A percentile compares a stretch with the other conserved stretches of the same genome.
phyloP scores from a whole-genome alignment of 2,329 filamentous ascomycete genomes.

The Cadophora luteo-olivacea region DNA sequence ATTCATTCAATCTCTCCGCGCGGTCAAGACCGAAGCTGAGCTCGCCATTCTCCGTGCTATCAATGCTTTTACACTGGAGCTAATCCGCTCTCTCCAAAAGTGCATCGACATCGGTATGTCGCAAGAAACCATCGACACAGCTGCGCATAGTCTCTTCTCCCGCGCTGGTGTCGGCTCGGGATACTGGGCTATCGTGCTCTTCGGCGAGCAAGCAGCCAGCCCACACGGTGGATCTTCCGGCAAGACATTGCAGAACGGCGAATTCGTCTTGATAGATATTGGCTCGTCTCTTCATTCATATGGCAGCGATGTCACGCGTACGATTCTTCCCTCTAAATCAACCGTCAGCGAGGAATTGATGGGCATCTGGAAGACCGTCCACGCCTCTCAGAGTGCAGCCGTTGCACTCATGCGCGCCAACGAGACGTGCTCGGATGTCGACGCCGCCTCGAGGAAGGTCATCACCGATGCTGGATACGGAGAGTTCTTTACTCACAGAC shows the following conservation, averaged over 20 bases:
- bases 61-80: slow-evolving; percentile 66
- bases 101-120: slow-evolving; percentile 61
- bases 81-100: slow-evolving; percentile 60
- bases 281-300: slow-evolving; percentile 63
- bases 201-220: slow-evolving; percentile 52
- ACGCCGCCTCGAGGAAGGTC: slow-evolving; percentile 62
- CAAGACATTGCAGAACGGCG: slow-evolving; percentile 57
- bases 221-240: slow-evolving; percentile 50
- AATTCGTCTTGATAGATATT: slow-evolving; percentile 67
- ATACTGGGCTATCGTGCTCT: slow-evolving; percentile 69
- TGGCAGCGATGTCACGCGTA: slow-evolving; percentile 67
- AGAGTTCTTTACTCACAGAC: slow-evolving; percentile 63
- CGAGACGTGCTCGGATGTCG: slow-evolving; percentile 62
- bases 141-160: slow-evolving; percentile 58
- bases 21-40: slow-evolving; percentile 62
- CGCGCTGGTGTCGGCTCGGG: slow-evolving; percentile 57
- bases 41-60: slow-evolving; percentile 63
- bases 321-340: slow-evolving; percentile 49
- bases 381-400: slow-evolving; percentile 63
- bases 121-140: slow-evolving; percentile 60
- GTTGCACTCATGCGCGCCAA: slow-evolving; percentile 57
- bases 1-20: slow-evolving; percentile 61
- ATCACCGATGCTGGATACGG: slow-evolving; percentile 57
- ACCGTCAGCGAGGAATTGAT: slow-evolving; percentile 43
- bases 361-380: slow-evolving; percentile 64